Conservation (phyloP, 306 rosid genomes). For the Pachyrhizus erosus region DNA sequence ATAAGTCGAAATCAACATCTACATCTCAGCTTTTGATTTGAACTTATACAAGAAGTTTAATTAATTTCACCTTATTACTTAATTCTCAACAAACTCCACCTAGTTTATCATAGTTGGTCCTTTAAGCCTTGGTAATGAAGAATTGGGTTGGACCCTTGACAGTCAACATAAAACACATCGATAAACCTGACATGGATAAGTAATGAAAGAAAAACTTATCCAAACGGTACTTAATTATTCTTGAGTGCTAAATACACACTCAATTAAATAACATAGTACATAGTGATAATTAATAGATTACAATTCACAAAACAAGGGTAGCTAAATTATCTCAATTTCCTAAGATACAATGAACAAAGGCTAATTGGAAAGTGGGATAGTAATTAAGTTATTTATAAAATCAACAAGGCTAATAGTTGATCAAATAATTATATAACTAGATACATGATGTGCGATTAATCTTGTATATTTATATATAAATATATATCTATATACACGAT, state of each 20-base stretch:
- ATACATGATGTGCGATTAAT: constrained; percentile 27
- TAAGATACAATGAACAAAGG: background rate
- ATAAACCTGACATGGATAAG: too few species aligned
- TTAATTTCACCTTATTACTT: too few species aligned
- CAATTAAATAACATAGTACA: background rate
- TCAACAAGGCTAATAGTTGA: background rate
- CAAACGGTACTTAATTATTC: too few species aligned
- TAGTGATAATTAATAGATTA: background rate
- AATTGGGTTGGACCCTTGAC: too few species aligned
- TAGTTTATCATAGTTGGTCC: too few species aligned
- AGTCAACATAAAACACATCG: too few species aligned
- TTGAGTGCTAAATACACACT: background rate
- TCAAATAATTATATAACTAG: background rate
- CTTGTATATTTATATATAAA: background rate
- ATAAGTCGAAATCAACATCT: too few species aligned
- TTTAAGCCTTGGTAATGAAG: too few species aligned
- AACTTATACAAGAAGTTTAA: too few species aligned
- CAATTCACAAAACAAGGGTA: background rate
- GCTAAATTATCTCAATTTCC: background rate
- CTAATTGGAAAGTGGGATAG: background rate
- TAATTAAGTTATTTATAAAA: background rate
- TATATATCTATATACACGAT: background rate
- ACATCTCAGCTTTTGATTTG: too few species aligned
- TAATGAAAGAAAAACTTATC: too few species aligned
- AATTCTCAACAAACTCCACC: too few species aligned